Base-by-base conservation (phyloP, 2,329 filamentous ascomycete genomes). In the Pseudopithomyces chartarum region DNA sequence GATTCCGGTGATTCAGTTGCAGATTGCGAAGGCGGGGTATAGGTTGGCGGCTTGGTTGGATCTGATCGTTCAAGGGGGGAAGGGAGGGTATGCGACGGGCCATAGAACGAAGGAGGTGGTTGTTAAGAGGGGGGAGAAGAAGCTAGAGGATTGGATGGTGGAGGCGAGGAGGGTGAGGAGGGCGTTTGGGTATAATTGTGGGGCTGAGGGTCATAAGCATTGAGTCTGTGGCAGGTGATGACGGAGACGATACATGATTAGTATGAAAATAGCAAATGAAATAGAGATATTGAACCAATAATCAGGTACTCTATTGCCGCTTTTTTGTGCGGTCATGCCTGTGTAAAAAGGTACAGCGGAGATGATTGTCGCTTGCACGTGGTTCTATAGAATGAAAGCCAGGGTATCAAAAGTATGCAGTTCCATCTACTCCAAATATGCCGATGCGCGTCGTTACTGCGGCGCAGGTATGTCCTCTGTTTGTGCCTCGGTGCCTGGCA, bases 1-100 rank as follows among this genome's bases (percentile, higher is more conserved):
- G 1, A 71, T 78, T 19, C 70, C 74, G 2, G 75, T 77, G 1
- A 68, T 81, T 2, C 69, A 77, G 59, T 54, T 75, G 57, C 77
- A 80, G 68, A 76, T 81, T 50, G 78, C 79, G 1, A 80, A 78
- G 66, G 78, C 70, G 17, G 69, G 70, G 8, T 67, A 61, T 55
- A 58, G 70, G 38, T 52, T 75, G 11, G 71, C 69, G 6, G 69
- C 70, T 5, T 74, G 71, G 68, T 53, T 74, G 48, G 61, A 72
- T 58, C 52, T 63, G 2, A 59, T 75, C 15, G 70, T 71, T 10
- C 57, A 55, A 53, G 60, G 56, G 23, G n/a, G 63, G 51, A 55
- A 58, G n/a, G 62, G 60, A 0, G 34, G 22, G 12, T 34, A 38
- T 54, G 59, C 43, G 36, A 42, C 23, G 22, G 60, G 57, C 13